Conservation (phyloP, 345 rosid genomes). For the Populus ilicifolia region DNA sequence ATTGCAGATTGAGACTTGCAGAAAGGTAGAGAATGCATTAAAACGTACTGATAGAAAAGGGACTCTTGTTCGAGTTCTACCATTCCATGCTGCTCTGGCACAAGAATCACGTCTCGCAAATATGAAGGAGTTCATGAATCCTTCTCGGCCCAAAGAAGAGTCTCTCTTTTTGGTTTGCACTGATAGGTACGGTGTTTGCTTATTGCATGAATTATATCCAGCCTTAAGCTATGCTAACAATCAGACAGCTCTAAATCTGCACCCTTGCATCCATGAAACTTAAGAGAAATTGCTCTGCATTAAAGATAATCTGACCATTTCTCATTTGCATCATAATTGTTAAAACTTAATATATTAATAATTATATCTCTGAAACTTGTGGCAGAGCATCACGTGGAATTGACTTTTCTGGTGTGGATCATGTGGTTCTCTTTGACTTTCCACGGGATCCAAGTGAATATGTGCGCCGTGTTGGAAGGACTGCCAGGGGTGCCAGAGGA, state of each 20-base stretch:
- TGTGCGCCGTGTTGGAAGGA: slow-evolving; percentile 90
- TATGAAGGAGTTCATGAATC: slow-evolving; percentile 65
- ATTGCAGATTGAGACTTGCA: slow-evolving; percentile 86
- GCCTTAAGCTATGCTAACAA: neutral
- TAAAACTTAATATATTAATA: neutral
- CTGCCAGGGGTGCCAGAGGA: slow-evolving; percentile 91
- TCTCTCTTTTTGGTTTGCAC: slow-evolving; percentile 76
- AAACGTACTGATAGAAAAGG: slow-evolving; percentile 74
- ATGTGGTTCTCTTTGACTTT: slow-evolving; percentile 77
- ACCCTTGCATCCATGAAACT: neutral
- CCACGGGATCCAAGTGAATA: slow-evolving; percentile 94
- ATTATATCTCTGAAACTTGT: slow-evolving; percentile 13
- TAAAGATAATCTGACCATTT: neutral
- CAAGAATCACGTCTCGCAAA: slow-evolving; percentile 64
- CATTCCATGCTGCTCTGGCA: slow-evolving; percentile 81
- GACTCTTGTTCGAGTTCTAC: slow-evolving; percentile 46
- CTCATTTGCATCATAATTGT: neutral
- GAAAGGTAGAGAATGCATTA: slow-evolving; percentile 85
- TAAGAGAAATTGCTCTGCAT: too few relatives aligned
- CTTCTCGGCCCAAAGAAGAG: slow-evolving; percentile 33
- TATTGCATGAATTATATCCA: neutral
- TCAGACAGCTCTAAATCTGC: neutral
- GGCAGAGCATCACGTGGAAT: slow-evolving; percentile 87
- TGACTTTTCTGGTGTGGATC: slow-evolving; percentile 77
- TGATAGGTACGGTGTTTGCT: slow-evolving; percentile 49